Conservation (phyloP, 2,329 filamentous ascomycete species). For the Bretziella fagacearum region DNA sequence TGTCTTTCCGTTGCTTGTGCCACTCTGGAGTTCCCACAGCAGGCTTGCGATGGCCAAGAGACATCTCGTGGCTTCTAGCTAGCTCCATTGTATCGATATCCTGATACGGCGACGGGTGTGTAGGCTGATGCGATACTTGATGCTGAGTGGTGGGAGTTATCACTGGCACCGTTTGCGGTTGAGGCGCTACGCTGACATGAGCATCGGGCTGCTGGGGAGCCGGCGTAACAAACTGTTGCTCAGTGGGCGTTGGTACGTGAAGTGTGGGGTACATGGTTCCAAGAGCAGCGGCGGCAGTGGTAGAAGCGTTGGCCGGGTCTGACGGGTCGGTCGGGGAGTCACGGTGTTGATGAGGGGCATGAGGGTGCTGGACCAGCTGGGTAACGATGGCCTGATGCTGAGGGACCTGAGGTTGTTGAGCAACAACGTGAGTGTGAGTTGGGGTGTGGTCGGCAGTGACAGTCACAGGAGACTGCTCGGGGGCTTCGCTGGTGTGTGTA, state of each 20-base stretch:
- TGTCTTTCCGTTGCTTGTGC: conserved; percentile 94
- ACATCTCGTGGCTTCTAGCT: conserved; percentile 8
- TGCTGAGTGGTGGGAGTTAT: conserved; percentile 5
- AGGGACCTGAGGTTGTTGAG: conserved; percentile 1
- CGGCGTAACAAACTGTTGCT: conserved; percentile 39
- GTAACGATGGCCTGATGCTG: conserved; percentile 18
- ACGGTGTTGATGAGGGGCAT: conserved; percentile 11
- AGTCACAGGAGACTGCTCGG: conserved; percentile 4
- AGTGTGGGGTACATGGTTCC: conserved; percentile 42
- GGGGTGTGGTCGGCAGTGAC: background rate
- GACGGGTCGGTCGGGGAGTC: conserved; percentile 23
- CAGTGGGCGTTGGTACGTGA: conserved; percentile 39
- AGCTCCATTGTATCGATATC: conserved; percentile 6
- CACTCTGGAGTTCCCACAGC: conserved; percentile 92
- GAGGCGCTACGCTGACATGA: conserved; percentile 2
- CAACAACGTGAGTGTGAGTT: conserved; percentile 7
- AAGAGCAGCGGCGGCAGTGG: conserved; percentile 41
- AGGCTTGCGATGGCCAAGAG: conserved; percentile 42
- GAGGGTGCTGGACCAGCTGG: no score
- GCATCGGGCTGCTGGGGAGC: background rate
- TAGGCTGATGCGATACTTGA: background rate
- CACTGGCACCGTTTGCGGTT: background rate
- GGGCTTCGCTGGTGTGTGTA: conserved; percentile 21
- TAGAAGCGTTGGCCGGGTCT: conserved; percentile 37
- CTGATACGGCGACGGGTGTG: background rate